phyloP scores from a whole-genome alignment of 805 yeast genomes.

The Isabelozyma heimii region DNA sequence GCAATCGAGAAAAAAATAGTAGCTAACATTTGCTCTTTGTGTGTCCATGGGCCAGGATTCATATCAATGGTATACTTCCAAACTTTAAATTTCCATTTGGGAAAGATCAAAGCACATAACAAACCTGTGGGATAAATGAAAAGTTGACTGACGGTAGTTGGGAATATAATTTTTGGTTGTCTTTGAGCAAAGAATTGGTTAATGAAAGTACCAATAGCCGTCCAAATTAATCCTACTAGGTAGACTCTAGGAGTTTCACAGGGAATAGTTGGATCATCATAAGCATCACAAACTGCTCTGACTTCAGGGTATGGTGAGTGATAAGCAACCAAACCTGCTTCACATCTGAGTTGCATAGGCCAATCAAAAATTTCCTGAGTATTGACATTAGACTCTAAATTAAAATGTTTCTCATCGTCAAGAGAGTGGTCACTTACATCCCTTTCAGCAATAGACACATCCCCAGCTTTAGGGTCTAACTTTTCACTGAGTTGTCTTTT shows the following conservation, averaged over 20 bases:
- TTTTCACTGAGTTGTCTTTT: neutral
- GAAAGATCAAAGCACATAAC: conserved; percentile 27
- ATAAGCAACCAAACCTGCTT: conserved; percentile 40
- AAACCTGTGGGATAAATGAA: conserved; percentile 44
- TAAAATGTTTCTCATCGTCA: neutral
- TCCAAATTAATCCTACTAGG: conserved; percentile 49
- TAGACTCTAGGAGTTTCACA: conserved; percentile 48
- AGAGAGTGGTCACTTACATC: neutral
- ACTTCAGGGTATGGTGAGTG: conserved; percentile 33
- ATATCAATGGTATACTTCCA: conserved; percentile 6
- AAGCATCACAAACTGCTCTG: conserved; percentile 26
- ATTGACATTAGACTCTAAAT: neutral
- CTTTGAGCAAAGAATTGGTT: conserved; percentile 57
- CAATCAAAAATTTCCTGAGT: conserved; percentile 7
- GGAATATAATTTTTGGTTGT: conserved; percentile 45
- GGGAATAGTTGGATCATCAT: conserved; percentile 35
- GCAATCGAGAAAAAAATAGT: conserved; percentile 35
- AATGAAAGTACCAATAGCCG: conserved; percentile 49
- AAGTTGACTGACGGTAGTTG: conserved; percentile 43
- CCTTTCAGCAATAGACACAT: neutral
- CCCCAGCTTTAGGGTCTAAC: neutral
- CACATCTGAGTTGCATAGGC: conserved; percentile 31
- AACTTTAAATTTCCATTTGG: conserved; percentile 28
- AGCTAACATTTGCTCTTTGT: conserved; percentile 65
- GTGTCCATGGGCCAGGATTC: conserved; percentile 32